Evolutionary conservation across 371 early-diverging fungal species (phyloP).

Genomic region (Fennellomyces sp.): DNA sequence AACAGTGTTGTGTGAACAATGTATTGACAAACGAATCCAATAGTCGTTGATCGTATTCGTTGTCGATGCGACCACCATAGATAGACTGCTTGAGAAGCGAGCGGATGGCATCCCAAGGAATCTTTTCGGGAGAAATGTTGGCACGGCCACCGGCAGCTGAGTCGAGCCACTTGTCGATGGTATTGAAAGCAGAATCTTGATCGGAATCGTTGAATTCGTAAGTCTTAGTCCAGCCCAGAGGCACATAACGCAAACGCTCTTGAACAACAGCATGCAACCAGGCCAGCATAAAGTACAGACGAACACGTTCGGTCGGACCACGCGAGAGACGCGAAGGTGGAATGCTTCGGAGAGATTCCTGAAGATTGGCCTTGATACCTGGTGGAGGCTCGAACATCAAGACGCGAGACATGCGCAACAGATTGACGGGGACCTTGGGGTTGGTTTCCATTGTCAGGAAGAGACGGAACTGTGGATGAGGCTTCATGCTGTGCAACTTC

Average conservation of each 20-base stretch:
- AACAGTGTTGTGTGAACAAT: constrained; percentile 84
- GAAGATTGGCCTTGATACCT: constrained; percentile 93
- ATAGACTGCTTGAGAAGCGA: constrained; percentile 87
- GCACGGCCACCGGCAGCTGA: constrained; percentile 78
- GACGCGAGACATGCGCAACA: constrained; percentile 89
- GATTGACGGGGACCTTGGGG: constrained; percentile 92
- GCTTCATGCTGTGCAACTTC: constrained; percentile 84
- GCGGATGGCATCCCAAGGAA: constrained; percentile 95
- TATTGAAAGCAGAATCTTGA: constrained; percentile 87
- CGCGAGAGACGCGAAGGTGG: constrained; percentile 59
- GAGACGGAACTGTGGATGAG: constrained; percentile 86
- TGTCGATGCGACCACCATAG: constrained; percentile 97
- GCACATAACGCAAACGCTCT: constrained; percentile 95
- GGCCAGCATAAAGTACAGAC: constrained; percentile 93
- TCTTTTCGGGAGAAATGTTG: constrained; percentile 92
- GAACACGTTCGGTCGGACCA: constrained; percentile 86
- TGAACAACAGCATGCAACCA: constrained; percentile 96
- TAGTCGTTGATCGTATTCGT: constrained; percentile 86
- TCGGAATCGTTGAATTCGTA: constrained; percentile 99
- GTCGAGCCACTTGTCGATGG: constrained; percentile 92
- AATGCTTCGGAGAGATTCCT: constrained; percentile 80
- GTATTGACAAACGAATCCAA: constrained; percentile 89
- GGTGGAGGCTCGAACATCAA: constrained; percentile 96
- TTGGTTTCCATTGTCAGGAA: constrained; percentile 98
- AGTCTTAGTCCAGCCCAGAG: constrained; percentile 96